A percentile compares a stretch with the other conserved stretches of the same genome.
These are phyloP conservation scores for Lentinula detonsa DNA, from an alignment of 768 basidiomycete species.

Conservation along the genomic window DNA sequence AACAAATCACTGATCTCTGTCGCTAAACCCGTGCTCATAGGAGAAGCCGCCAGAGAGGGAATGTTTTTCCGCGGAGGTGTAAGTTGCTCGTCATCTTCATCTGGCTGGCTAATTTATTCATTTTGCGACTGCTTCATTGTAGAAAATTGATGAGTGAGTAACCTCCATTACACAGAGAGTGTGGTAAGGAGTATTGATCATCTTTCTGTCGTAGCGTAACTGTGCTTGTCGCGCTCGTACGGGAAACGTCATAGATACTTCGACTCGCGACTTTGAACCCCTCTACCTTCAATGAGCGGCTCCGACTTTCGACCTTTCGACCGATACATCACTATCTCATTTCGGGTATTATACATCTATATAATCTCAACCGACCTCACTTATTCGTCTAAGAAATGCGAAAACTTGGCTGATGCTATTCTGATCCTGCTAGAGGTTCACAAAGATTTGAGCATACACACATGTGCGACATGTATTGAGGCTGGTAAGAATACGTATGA, in stretches of 20 bases:
- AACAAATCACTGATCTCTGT: background rate
- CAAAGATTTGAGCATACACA: too few relatives aligned
- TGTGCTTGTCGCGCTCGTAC: conserved; percentile 61
- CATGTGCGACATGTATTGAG: too few relatives aligned
- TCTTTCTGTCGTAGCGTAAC: conserved; percentile 47
- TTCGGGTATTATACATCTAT: too few relatives aligned
- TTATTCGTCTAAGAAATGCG: too few relatives aligned
- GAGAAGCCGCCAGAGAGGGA: conserved; percentile 59
- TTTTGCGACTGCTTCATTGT: background rate
- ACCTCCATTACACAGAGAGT: background rate
- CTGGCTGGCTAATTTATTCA: conserved; percentile 1
- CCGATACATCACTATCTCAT: too few relatives aligned
- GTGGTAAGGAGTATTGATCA: conserved; percentile 9
- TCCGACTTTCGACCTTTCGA: too few relatives aligned
- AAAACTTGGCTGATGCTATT: too few relatives aligned
- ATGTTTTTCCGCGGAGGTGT: conserved; percentile 70
- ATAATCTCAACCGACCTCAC: too few relatives aligned
- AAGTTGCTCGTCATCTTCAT: conserved; percentile 23
- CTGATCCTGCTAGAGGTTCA: too few relatives aligned
- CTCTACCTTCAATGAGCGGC: background rate
- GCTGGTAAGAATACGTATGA: too few relatives aligned
- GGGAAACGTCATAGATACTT: conserved; percentile 44
- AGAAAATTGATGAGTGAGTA: conserved; percentile 78
- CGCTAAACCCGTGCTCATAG: conserved; percentile 23
- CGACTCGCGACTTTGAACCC: background rate